Conservation (phyloP, 345 rosid genomes). For the Lepidium africanum region DNA sequence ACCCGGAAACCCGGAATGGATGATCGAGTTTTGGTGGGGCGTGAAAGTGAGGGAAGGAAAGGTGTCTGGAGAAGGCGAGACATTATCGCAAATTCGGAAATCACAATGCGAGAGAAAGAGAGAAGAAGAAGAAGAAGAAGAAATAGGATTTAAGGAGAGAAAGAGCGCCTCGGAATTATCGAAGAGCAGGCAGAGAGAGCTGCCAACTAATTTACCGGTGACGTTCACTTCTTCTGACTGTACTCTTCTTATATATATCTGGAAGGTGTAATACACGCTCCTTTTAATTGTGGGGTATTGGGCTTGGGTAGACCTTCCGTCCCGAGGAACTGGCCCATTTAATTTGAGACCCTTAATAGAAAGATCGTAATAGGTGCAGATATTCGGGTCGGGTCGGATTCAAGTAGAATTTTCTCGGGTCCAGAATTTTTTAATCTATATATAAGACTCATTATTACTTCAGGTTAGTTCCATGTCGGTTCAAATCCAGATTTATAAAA, state of each 20-base stretch:
- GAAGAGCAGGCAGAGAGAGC: constrained; percentile 49
- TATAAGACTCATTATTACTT: too few relatives aligned
- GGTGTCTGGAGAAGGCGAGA: constrained; percentile 59
- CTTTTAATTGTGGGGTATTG: neutral
- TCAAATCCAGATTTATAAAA: too few relatives aligned
- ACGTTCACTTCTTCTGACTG: neutral
- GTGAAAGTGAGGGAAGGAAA: constrained; percentile 42
- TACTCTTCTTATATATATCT: neutral
- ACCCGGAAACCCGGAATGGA: constrained; percentile 14
- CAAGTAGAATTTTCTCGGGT: too few relatives aligned
- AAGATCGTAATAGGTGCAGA: too few relatives aligned
- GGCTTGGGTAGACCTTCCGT: neutral
- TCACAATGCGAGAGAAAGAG: neutral
- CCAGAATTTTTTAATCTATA: too few relatives aligned
- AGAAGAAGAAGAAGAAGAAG: neutral
- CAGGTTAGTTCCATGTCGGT: too few relatives aligned
- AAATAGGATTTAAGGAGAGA: neutral
- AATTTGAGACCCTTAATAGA: too few relatives aligned
- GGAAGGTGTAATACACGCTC: neutral
- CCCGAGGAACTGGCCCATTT: too few relatives aligned
- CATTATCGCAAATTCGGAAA: constrained; percentile 25
- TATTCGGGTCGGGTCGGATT: too few relatives aligned
- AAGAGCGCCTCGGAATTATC: constrained; percentile 48
- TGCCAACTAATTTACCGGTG: constrained; percentile 50
- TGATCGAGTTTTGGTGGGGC: constrained; percentile 16